These are phyloP conservation scores for Raphanus sativus DNA, from an alignment of 345 rosid genomes.

Conservation along the genomic window DNA sequence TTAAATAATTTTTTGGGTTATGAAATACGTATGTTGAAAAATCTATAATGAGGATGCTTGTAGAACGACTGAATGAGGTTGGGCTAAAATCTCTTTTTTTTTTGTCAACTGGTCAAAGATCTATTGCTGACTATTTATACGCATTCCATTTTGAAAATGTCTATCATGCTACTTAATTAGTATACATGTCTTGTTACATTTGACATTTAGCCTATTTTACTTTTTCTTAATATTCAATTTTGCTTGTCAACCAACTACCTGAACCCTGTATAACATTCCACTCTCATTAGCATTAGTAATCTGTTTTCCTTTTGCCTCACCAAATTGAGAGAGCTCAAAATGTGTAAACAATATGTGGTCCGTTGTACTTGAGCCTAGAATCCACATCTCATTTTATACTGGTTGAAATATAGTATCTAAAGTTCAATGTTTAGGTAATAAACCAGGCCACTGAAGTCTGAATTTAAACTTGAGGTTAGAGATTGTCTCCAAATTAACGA, in stretches of 20 bases:
- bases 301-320: background rate
- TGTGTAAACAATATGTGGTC: background rate
- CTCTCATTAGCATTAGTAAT: background rate
- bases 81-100: background rate
- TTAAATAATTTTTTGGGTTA: too few relatives aligned
- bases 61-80: background rate
- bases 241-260: background rate
- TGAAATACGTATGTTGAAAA: too few relatives aligned
- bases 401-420: background rate
- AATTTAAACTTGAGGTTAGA: background rate
- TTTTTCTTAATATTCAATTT: too few relatives aligned
- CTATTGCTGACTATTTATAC: background rate
- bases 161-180: too few relatives aligned
- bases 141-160: too few relatives aligned
- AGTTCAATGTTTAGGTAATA: background rate
- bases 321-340: background rate
- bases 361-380: background rate
- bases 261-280: background rate
- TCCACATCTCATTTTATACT: background rate
- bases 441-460: background rate
- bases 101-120: too few relatives aligned
- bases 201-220: too few relatives aligned
- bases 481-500: background rate
- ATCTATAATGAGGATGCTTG: too few relatives aligned
- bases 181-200: too few relatives aligned